Evolutionary conservation across 2,329 filamentous ascomycete species (phyloP).

Genomic region (Hypoxylon sp.): DNA sequence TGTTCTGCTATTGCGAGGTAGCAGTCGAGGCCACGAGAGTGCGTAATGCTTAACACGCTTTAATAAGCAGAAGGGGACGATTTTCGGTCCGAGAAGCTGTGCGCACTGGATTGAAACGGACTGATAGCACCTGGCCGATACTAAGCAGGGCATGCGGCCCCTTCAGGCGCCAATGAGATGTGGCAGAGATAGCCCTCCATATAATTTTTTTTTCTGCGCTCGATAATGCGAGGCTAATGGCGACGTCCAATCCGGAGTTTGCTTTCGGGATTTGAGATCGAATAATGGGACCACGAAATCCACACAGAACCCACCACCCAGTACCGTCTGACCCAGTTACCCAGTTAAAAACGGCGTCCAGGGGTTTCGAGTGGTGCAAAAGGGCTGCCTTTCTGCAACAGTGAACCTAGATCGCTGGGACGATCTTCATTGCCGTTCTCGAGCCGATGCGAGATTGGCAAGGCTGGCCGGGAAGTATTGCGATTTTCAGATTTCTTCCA

Average conservation of each 20-base stretch:
- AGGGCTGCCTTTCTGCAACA: constrained; percentile 35
- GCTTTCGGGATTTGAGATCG: constrained; percentile 36
- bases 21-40: constrained; percentile 19
- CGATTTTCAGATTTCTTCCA: constrained; percentile 21
- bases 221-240: constrained; percentile 35
- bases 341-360: constrained; percentile 20
- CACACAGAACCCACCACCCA: constrained; percentile 14
- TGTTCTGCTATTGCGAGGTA: constrained; percentile 27
- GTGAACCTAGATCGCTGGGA: constrained; percentile 40
- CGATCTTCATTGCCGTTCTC: constrained; percentile 43
- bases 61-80: constrained; percentile 20
- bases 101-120: constrained; percentile 4
- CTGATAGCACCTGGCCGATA: constrained; percentile 16
- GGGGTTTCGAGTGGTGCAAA: constrained; percentile 26
- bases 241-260: constrained; percentile 29
- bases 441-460: constrained; percentile 39
- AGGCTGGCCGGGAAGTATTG: constrained; percentile 29
- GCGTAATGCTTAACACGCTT: constrained; percentile 31
- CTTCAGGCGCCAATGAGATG: constrained; percentile 15
- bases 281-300: constrained; percentile 1
- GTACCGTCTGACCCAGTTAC: constrained; percentile 29
- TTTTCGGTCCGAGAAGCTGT: constrained; percentile 20
- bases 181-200: constrained; percentile 25
- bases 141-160: not conserved
- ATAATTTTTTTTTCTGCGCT: constrained; percentile 9